phyloP scores from a whole-genome alignment of 2,329 filamentous ascomycete species.

The Curvularia hawaiiensis region DNA sequence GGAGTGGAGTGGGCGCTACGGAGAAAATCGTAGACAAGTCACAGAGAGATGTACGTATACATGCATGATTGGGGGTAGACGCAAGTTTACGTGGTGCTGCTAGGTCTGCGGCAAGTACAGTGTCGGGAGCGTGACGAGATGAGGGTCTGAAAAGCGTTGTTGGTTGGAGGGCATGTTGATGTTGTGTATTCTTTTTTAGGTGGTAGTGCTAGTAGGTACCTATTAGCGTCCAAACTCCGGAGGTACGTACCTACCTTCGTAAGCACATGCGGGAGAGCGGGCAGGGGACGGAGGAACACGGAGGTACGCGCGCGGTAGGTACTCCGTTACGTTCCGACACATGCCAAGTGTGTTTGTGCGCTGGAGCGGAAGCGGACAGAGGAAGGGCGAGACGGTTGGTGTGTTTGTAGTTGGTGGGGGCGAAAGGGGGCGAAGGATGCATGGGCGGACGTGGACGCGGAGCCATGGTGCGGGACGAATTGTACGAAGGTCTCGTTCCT shows the following conservation, averaged over 20 bases:
- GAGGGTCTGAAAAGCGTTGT: neutral
- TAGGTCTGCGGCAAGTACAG: neutral
- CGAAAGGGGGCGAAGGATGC: neutral
- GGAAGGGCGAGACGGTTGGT: slow-evolving; percentile 7
- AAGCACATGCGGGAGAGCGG: too few species aligned
- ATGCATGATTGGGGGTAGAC: too few species aligned
- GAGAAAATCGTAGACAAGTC: too few species aligned
- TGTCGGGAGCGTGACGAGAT: neutral
- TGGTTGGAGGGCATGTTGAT: neutral
- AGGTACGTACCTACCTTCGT: too few species aligned
- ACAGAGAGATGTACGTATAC: too few species aligned
- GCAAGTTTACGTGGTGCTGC: too few species aligned
- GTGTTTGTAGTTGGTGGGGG: slow-evolving; percentile 11
- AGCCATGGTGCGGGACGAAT: neutral
- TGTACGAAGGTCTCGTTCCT: neutral
- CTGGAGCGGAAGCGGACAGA: neutral
- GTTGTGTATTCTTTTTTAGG: neutral
- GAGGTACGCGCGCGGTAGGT: neutral
- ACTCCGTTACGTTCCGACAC: neutral
- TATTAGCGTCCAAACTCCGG: too few species aligned
- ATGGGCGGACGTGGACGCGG: neutral
- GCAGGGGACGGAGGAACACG: neutral
- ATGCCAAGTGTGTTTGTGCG: neutral
- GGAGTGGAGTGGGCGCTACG: too few species aligned
- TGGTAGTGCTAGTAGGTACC: neutral